Percentiles rank a stretch among this genome's conserved stretches.
Evolutionary conservation across 2,329 filamentous ascomycete genomes (phyloP).

Genomic region (Cladophialophora chaetospira): DNA sequence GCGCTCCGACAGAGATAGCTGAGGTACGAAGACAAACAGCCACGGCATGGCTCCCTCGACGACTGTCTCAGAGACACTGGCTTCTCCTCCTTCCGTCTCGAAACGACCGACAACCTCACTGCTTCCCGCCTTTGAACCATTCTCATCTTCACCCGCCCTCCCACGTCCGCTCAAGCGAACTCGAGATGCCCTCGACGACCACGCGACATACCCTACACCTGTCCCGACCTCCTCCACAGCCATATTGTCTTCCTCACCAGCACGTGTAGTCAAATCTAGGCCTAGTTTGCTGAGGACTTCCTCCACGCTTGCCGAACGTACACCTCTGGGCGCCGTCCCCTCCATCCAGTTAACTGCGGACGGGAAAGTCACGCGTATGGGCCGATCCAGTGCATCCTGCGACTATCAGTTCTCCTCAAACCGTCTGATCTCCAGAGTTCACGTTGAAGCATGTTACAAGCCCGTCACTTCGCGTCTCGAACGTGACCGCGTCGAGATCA

Average conservation of each 20-base stretch:
- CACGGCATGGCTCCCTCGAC: conserved; percentile 27
- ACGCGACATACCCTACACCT: conserved; percentile 81
- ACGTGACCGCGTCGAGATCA: conserved; percentile 78
- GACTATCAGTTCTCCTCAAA: conserved; percentile 92
- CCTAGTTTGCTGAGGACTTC: conserved; percentile 63
- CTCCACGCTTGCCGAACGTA: conserved; percentile 72
- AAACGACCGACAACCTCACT: conserved; percentile 51
- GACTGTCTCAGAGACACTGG: conserved; percentile 27
- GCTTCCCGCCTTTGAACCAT: conserved; percentile 53
- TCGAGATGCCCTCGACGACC: conserved; percentile 45
- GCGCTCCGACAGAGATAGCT: conserved; percentile 21
- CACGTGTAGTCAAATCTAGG: conserved; percentile 53
- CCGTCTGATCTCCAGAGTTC: conserved; percentile 87
- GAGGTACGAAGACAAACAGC: neutral
- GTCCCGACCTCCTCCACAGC: conserved; percentile 92
- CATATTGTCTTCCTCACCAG: conserved; percentile 84
- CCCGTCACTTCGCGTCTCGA: conserved; percentile 67
- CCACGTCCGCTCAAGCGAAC: conserved; percentile 52
- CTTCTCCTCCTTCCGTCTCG: conserved; percentile 39
- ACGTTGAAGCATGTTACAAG: conserved; percentile 85
- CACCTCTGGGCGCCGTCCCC: conserved; percentile 81
- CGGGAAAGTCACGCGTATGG: conserved; percentile 82
- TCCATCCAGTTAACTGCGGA: conserved; percentile 76
- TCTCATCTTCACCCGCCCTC: conserved; percentile 51
- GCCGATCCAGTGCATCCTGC: conserved; percentile 91